Evolutionary conservation across 345 rosid genomes (phyloP), one percentile per base, ranked within the genome.

Genomic region (Eucalyptus curtisii): DNA sequence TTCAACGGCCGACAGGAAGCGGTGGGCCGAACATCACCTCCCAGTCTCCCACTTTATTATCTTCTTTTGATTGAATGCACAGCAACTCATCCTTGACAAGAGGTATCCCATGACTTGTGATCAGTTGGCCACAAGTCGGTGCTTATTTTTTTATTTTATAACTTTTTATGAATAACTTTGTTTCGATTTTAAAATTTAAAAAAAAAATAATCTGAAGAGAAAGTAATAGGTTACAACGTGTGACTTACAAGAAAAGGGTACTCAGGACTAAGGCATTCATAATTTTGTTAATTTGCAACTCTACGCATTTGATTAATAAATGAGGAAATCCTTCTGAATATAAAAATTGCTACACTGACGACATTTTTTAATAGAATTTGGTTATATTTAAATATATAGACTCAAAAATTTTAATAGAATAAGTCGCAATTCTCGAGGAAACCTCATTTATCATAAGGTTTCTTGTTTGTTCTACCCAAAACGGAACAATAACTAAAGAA

Each of bases 371-470:
- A 17, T 17, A 19, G 11, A 33, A 33, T 10, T 8, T 68, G 40
- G 81, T 68, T 17, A 33, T 5, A 33, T 68, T 3, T 68, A 17
- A 68, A 37, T 17, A 9, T 9, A 71, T 33, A 33, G 4, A 33
- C 81, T 33, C 10, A 71, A 4, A 71, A 71, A 33, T 10, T 42
- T 17, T 33, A 13, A 17, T 33, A 10, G 2, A 40, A 1, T 71
- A 19, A 1, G 4, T 17, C 1, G 1, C 4, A 2, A 5, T 37
- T 71, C 7, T 71, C 2, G 0, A 19, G 3, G 3, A 19, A 71
- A 33, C 25, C 2, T 71, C 4, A 8, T 37, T 33, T 37, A 9
- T 71, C 25, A 33, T n/a, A 7, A 9, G 24, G 61, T 55, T 24
- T 71, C 25, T 71, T 22, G 0, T 17, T 33, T 71, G 8, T 17